Evolutionary conservation across 345 rosid species (phyloP).

Genomic region (Melaleuca quinquenervia): DNA sequence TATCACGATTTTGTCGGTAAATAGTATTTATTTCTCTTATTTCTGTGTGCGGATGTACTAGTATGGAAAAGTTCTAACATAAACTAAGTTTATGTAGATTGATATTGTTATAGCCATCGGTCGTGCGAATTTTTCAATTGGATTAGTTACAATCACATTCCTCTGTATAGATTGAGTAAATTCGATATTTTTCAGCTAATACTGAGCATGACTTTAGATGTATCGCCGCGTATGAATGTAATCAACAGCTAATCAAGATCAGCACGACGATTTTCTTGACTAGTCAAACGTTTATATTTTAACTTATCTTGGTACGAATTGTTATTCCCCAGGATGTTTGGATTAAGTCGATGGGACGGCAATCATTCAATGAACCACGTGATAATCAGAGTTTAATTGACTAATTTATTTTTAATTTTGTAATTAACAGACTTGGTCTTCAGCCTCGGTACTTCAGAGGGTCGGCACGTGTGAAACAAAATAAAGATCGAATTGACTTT

Average conservation of each 20-base stretch:
- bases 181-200: background rate
- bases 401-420: background rate
- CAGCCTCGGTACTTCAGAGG: background rate
- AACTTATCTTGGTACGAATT: background rate
- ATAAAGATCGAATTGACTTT: background rate
- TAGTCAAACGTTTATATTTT: background rate
- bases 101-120: background rate
- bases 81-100: background rate
- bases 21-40: background rate
- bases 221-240: background rate
- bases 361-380: background rate
- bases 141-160: background rate
- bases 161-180: background rate
- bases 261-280: background rate
- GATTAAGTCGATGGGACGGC: background rate
- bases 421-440: background rate
- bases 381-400: background rate
- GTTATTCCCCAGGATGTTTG: background rate
- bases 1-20: background rate
- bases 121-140: rapidly evolving
- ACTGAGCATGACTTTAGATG: background rate
- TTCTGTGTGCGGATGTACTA: too few species aligned
- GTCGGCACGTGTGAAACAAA: background rate
- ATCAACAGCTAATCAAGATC: background rate
- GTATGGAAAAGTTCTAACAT: background rate